Evolutionary conservation across 192 early-diverging fungal species (phyloP), one percentile per base, ranked within the genome.

Genomic region (Funneliformis mosseae): DNA sequence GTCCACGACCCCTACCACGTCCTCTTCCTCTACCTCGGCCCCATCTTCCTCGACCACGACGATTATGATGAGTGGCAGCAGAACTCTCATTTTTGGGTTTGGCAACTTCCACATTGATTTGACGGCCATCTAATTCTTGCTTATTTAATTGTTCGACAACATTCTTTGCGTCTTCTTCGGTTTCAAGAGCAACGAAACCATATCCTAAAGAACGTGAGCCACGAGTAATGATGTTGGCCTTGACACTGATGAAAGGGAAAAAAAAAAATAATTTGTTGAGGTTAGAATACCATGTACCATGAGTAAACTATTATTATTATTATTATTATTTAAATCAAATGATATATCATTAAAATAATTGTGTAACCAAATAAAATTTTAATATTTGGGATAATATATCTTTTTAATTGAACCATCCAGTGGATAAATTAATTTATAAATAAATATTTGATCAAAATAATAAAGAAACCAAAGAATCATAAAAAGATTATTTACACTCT

Each of bases 21-120:
- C 87, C 85, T 55, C 88, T 85, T 71, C 82, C 81, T 76, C 83
- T 78, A 82, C 82, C 46, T 76, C 86, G 46, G 33, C 45, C 61
- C 59, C 61, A 27, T 25, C 81, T 70, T 23, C 72, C 78, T 45
- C 74, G 68, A 42, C 76, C 50, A 74, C 83, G 63, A 82, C 81
- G 46, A 80, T 81, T 82, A 74, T 79, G 60, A 77, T 84, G 69
- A 59, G 76, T 21, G 81, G 45, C 23, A 68, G 67, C 64, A 80
- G 84, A 67, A 64, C 82, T 85, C 85, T 88, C 81, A 45, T 75
- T 83, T 83, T 90, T 89, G 72, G 94, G 92, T 69, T 91, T 89
- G 38, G 98, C 97, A 33, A 91, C 76, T 89, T 98, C 94, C 46
- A 98, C 96, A 83, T 96, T 99, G 88, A 99, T 92, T 70, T 88